Conservation (phyloP, 2,329 filamentous ascomycete species). For the Xylariaceae sp. region DNA sequence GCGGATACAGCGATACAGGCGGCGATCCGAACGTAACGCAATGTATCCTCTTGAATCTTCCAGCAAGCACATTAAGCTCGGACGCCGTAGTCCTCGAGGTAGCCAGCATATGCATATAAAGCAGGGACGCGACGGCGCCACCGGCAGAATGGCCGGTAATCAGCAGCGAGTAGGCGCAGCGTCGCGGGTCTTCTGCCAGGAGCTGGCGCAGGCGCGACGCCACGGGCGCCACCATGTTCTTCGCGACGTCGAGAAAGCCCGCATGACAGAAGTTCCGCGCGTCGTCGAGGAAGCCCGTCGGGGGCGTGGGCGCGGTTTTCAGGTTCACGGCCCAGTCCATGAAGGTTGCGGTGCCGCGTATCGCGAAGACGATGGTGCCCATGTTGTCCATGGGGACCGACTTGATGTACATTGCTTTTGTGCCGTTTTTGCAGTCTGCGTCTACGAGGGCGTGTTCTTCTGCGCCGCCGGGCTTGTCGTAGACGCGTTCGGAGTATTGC, state of each 20-base stretch:
- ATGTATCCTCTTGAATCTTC: conserved; percentile 71
- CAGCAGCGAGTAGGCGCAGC: conserved; percentile 63
- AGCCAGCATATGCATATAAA: conserved; percentile 77
- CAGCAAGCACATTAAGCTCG: conserved; percentile 64
- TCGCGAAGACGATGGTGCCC: conserved; percentile 76
- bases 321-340: conserved; percentile 86
- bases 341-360: conserved; percentile 73
- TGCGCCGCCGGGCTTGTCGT: conserved; percentile 56
- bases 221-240: conserved; percentile 68
- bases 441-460: conserved; percentile 66
- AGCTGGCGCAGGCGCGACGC: conserved; percentile 64
- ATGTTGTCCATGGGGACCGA: conserved; percentile 72
- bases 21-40: conserved; percentile 84
- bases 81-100: conserved; percentile 50
- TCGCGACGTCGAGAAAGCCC: conserved; percentile 71
- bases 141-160: conserved; percentile 86
- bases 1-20: conserved; percentile 65
- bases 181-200: conserved; percentile 64
- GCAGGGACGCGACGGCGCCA: conserved; percentile 72
- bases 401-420: conserved; percentile 81
- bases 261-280: conserved; percentile 71
- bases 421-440: conserved; percentile 66
- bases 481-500: conserved; percentile 70
- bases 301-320: conserved; percentile 60
- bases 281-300: conserved; percentile 70